Conservation (phyloP, 352 stramenopile genomes). For the Blastocystis hominis region DNA sequence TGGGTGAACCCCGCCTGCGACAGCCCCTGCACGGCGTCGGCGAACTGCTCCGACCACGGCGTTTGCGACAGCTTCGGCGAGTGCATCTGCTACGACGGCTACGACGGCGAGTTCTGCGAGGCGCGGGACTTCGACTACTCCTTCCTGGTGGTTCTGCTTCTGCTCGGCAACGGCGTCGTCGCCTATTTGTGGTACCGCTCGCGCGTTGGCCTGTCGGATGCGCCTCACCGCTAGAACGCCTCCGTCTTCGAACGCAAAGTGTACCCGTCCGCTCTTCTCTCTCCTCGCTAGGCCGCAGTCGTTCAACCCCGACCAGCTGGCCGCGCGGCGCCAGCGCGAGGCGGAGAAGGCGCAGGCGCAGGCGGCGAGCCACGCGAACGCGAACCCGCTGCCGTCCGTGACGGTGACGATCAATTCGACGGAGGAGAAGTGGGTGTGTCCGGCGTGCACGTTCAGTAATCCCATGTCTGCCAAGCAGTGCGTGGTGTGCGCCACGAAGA, state of each 20-base stretch:
- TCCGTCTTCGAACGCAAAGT: conserved; percentile 34
- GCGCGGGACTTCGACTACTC: background rate
- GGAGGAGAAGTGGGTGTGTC: conserved; percentile 34
- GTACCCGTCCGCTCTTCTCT: background rate
- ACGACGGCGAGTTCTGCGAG: background rate
- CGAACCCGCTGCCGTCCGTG: background rate
- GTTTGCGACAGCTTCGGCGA: background rate
- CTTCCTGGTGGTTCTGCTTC: background rate
- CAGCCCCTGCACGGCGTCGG: background rate
- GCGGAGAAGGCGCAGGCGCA: background rate
- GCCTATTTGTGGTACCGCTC: background rate
- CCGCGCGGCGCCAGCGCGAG: conserved; percentile 4
- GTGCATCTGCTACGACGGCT: conserved; percentile 8
- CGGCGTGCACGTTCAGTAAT: conserved; percentile 39
- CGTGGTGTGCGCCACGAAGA: background rate
- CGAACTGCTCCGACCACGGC: background rate
- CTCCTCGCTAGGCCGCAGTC: background rate
- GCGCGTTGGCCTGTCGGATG: background rate
- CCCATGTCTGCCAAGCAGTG: conserved; percentile 28
- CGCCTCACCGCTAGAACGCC: background rate
- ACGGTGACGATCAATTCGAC: background rate
- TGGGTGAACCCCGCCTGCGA: background rate
- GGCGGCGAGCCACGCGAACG: too few species aligned
- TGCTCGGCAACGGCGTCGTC: background rate
- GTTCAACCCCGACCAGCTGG: conserved; percentile 37